phyloP scores from a whole-genome alignment of 129 eudicot genomes.

The Kitagawia praeruptora region DNA sequence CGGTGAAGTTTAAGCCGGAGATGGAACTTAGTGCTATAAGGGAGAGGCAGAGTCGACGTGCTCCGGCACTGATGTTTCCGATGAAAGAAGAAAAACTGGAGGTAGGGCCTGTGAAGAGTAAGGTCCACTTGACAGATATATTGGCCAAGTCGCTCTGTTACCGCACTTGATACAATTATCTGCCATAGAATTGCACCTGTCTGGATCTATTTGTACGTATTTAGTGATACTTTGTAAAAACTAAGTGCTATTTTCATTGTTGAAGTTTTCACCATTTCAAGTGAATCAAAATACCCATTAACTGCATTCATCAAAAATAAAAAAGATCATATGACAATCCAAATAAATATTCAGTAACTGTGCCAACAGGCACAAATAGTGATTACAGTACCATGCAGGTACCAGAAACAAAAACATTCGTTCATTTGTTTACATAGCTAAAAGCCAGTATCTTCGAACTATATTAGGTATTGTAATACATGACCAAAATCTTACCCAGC shows the following conservation, averaged over 20 bases:
- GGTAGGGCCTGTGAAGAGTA: conserved; percentile 26
- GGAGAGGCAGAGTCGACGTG: conserved; percentile 47
- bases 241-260: neutral
- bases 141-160: conserved; percentile 48
- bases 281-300: neutral
- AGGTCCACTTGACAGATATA: conserved; percentile 33
- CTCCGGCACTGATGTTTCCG: conserved; percentile 26
- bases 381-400: neutral
- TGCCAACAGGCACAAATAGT: neutral
- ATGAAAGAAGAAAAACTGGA: conserved; percentile 6
- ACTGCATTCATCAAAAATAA: neutral
- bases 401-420: neutral
- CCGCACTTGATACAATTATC: neutral
- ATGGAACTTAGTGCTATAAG: conserved; percentile 54
- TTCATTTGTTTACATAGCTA: neutral
- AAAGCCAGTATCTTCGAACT: neutral
- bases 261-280: neutral
- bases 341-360: neutral
- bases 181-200: neutral
- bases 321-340: neutral
- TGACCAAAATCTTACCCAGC: conserved; percentile 12
- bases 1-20: conserved; percentile 60
- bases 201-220: neutral
- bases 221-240: neutral
- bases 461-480: neutral